A percentile compares a stretch with the other conserved stretches of the same genome.
These are phyloP conservation scores for Salix purpurea DNA, from an alignment of 345 rosid genomes.

Conservation along the genomic window DNA sequence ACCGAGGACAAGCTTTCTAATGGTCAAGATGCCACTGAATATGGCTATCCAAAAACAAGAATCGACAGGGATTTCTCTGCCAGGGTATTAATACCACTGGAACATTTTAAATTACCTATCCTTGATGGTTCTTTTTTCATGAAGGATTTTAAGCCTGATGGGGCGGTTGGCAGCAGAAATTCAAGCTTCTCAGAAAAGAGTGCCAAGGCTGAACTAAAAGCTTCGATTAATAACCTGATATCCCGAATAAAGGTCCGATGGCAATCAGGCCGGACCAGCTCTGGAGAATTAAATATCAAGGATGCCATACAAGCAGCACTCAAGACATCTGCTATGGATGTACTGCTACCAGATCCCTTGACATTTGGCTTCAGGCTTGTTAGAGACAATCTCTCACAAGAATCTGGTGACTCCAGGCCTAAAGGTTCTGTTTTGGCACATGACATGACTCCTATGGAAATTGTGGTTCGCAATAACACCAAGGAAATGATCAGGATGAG, in stretches of 20 bases:
- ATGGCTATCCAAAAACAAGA: slow-evolving; percentile 78
- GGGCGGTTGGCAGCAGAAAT: slow-evolving; percentile 36
- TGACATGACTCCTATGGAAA: slow-evolving; percentile 90
- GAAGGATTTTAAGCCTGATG: slow-evolving; percentile 59
- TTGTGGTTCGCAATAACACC: slow-evolving; percentile 80
- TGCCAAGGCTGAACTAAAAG: slow-evolving; percentile 80
- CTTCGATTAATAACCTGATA: slow-evolving; percentile 73
- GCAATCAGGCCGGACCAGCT: slow-evolving; percentile 96
- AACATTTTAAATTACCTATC: slow-evolving; percentile 89
- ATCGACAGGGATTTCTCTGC: slow-evolving; percentile 88
- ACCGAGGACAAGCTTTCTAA: slow-evolving; percentile 42
- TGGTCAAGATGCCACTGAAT: slow-evolving; percentile 55
- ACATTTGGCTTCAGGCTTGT: slow-evolving; percentile 83
- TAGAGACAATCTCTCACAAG: slow-evolving; percentile 33
- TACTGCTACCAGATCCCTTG: slow-evolving; percentile 92
- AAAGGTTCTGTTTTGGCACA: slow-evolving; percentile 61
- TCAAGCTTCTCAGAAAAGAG: slow-evolving; percentile 80
- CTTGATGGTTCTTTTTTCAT: slow-evolving; percentile 83
- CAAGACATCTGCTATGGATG: slow-evolving; percentile 89
- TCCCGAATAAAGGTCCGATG: slow-evolving; percentile 92
- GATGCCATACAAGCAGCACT: slow-evolving; percentile 89
- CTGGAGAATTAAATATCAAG: slow-evolving; percentile 82
- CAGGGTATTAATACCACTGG: slow-evolving; percentile 88
- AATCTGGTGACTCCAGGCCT: slow-evolving; percentile 25
- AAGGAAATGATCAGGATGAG: slow-evolving; percentile 75